phyloP scores from a whole-genome alignment of 2,329 filamentous ascomycete species.

The Huntiella decipiens region DNA sequence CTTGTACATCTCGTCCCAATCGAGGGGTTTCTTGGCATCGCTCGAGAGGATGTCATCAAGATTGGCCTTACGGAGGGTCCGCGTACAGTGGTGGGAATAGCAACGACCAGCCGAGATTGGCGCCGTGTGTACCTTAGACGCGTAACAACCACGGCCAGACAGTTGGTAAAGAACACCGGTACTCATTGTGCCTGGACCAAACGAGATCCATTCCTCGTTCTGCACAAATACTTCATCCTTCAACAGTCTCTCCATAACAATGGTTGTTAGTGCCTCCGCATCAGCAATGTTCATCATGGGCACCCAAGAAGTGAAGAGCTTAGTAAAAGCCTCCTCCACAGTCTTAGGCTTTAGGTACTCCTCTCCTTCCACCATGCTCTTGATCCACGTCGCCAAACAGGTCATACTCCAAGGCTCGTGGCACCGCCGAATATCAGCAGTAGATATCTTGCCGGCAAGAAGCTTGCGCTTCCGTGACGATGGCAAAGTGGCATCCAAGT shows the following conservation, averaged over 20 bases:
- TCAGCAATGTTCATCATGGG: slow-evolving; percentile 98
- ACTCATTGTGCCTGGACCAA: slow-evolving; percentile 59
- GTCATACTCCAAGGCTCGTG: slow-evolving; percentile 84
- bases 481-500: slow-evolving; percentile 58
- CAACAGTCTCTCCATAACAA: slow-evolving; percentile 65
- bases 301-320: slow-evolving; percentile 82
- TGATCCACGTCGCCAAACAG: slow-evolving; percentile 70
- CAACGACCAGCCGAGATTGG: slow-evolving; percentile 51
- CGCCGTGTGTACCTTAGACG: slow-evolving; percentile 58
- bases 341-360: slow-evolving; percentile 76
- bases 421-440: slow-evolving; percentile 68
- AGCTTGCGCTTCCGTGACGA: slow-evolving; percentile 66
- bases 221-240: slow-evolving; percentile 56
- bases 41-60: slow-evolving; percentile 54
- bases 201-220: slow-evolving; percentile 96
- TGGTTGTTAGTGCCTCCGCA: slow-evolving; percentile 66
- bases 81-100: slow-evolving; percentile 84
- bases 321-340: slow-evolving; percentile 72
- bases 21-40: slow-evolving; percentile 46
- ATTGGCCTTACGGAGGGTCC: slow-evolving; percentile 88
- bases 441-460: slow-evolving; percentile 63
- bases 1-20: slow-evolving; percentile 82
- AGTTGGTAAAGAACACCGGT: slow-evolving; percentile 77
- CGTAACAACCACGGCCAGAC: slow-evolving; percentile 80
- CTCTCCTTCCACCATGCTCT: slow-evolving; percentile 63